A percentile compares a stretch with the other conserved stretches of the same genome.
Conservation (phyloP, 2,329 filamentous ascomycete species). For the Neofusicoccum laricinum region DNA sequence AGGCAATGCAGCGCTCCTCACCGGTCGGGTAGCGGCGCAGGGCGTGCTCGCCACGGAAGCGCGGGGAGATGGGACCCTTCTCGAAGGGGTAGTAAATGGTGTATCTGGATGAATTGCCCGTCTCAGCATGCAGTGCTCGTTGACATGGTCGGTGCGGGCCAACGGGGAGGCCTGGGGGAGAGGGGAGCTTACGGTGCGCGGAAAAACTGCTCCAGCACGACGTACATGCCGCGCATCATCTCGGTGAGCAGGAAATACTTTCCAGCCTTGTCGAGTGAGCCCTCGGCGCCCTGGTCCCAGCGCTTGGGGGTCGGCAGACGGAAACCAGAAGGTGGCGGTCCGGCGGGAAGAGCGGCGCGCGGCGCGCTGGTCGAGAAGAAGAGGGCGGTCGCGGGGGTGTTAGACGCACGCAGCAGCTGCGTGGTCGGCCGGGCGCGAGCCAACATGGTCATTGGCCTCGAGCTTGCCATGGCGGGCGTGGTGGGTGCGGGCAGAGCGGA, state of each 20-base stretch:
- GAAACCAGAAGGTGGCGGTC: conserved; percentile 78
- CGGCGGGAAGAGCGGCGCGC: conserved; percentile 63
- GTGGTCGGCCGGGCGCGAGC: conserved; percentile 33
- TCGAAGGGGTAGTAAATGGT: conserved; percentile 99
- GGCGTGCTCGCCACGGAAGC: conserved; percentile 97
- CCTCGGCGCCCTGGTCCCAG: conserved; percentile 80
- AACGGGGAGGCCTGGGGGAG: neutral
- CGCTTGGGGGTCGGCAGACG: conserved; percentile 68
- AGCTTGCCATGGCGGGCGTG: conserved; percentile 44
- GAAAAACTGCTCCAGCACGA: conserved; percentile 97
- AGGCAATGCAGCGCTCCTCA: conserved; percentile 98
- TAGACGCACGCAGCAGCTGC: conserved; percentile 36
- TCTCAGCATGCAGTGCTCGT: neutral
- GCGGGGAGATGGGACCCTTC: conserved; percentile 95
- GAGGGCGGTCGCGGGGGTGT: conserved; percentile 48
- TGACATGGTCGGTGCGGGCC: neutral
- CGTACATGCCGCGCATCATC: conserved; percentile 97
- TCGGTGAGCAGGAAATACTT: conserved; percentile 96
- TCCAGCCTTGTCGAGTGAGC: conserved; percentile 75
- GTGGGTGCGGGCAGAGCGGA: conserved; percentile 17
- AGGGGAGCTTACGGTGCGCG: conserved; percentile 77
- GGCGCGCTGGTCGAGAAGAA: conserved; percentile 64
- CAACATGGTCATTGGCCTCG: conserved; percentile 48
- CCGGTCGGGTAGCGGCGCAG: conserved; percentile 93
- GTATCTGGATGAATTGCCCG: conserved; percentile 59